phyloP scores from a whole-genome alignment of 495 filamentous ascomycete species.

The Chaetomium cochliodes region DNA sequence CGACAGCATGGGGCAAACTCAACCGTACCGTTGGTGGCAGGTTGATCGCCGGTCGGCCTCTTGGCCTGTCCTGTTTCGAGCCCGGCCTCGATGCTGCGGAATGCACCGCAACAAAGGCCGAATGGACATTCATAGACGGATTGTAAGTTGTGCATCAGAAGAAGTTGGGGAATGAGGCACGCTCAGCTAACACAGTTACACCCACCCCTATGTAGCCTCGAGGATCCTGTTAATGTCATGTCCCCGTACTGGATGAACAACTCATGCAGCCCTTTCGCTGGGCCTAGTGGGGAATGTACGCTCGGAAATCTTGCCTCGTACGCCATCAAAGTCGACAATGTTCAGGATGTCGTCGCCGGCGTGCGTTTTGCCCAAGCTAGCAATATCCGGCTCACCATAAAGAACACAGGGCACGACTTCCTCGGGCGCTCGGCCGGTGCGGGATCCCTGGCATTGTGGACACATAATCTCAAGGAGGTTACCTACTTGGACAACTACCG shows the following conservation, averaged over 20 bases:
- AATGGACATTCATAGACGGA: too few species aligned
- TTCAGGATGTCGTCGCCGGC: slow-evolving; percentile 41
- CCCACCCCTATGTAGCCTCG: slow-evolving; percentile 8
- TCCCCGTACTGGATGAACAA: slow-evolving; percentile 48
- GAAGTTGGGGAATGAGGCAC: too few species aligned
- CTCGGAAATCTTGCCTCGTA: slow-evolving; percentile 57
- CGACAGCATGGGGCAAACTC: too few species aligned
- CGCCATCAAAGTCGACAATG: slow-evolving; percentile 47
- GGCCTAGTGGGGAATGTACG: slow-evolving; percentile 41
- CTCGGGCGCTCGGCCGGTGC: slow-evolving; percentile 50
- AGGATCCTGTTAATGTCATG: slow-evolving; percentile 38
- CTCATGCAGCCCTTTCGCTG: slow-evolving; percentile 56
- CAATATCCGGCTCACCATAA: slow-evolving; percentile 41
- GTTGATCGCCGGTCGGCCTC: too few species aligned
- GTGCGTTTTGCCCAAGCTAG: slow-evolving; percentile 48
- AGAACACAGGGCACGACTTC: slow-evolving; percentile 48
- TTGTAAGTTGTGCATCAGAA: too few species aligned
- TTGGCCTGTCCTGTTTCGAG: too few species aligned
- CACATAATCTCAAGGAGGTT: slow-evolving; percentile 56
- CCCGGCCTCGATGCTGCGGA: too few species aligned
- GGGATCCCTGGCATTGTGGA: slow-evolving; percentile 59
- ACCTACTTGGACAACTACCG: slow-evolving; percentile 38
- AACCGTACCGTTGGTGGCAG: too few species aligned
- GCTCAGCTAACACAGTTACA: too few species aligned
- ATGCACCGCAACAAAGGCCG: too few species aligned